Conservation (phyloP, 352 stramenopile species). For the Phytopythium ostracodes region DNA sequence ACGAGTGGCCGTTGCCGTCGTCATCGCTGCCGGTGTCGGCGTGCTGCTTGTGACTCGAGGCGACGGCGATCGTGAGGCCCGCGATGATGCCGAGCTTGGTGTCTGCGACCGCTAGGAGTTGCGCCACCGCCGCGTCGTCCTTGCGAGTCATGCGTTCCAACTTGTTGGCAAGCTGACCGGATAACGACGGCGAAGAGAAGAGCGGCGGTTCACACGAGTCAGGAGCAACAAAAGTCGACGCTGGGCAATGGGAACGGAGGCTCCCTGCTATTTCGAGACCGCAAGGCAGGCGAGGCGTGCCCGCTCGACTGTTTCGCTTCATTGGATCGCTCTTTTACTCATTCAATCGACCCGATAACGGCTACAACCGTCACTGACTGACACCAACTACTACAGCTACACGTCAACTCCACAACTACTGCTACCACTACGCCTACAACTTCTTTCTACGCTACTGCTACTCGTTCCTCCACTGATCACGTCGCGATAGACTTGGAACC, state of each 20-base stretch:
- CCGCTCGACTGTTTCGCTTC: background rate
- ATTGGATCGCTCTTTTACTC: background rate
- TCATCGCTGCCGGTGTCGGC: conserved; percentile 20
- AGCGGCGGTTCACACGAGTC: background rate
- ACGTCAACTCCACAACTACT: background rate
- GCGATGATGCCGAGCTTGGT: conserved; percentile 57
- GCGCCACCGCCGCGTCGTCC: conserved; percentile 1
- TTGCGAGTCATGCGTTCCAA: background rate
- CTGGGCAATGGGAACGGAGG: background rate
- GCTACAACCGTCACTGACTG: background rate
- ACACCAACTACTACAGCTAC: background rate
- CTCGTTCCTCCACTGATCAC: background rate
- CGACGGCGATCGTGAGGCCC: conserved; percentile 36
- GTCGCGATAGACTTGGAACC: background rate
- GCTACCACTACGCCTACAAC: background rate
- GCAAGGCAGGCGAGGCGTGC: background rate
- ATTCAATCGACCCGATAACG: background rate
- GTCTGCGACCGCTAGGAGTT: conserved; percentile 10
- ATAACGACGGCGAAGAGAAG: too few species aligned
- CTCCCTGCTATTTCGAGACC: background rate
- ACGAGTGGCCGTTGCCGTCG: conserved; percentile 20
- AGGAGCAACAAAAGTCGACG: too few species aligned
- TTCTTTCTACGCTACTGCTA: background rate
- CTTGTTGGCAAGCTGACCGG: background rate
- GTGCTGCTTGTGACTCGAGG: conserved; percentile 13